Evolutionary conservation across 257 asterid species (phyloP).

Genomic region (Nicotiana otophora): DNA sequence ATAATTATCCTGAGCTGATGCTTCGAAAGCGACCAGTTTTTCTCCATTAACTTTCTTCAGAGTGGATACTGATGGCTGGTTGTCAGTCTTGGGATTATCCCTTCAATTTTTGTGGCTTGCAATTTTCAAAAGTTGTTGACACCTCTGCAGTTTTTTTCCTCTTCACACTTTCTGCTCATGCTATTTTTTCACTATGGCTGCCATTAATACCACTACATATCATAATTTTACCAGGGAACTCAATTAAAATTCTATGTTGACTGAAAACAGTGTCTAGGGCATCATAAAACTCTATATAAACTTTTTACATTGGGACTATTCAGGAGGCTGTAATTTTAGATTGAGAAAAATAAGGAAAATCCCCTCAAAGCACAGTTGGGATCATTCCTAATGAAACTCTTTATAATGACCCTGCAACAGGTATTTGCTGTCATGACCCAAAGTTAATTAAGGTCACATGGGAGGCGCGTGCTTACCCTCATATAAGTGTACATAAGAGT

Average conservation of each 20-base stretch:
- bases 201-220: background rate
- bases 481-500: no score
- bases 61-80: background rate
- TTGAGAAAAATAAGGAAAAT: background rate
- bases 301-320: background rate
- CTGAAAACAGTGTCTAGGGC: background rate
- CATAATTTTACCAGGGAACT: background rate
- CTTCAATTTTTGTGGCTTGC: background rate
- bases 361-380: background rate
- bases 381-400: no score
- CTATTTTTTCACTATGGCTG: background rate
- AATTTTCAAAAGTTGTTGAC: background rate
- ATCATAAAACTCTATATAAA: background rate
- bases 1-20: background rate
- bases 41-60: background rate
- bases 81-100: background rate
- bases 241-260: background rate
- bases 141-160: background rate
- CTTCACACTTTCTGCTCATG: background rate
- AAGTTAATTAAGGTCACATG: no score
- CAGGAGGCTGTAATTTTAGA: background rate
- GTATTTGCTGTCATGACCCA: no score
- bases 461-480: no score
- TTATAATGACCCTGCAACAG: no score
- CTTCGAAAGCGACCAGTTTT: background rate